Evolutionary conservation across 768 basidiomycete genomes (phyloP).

Genomic region (Phanerochaete carnosa): DNA sequence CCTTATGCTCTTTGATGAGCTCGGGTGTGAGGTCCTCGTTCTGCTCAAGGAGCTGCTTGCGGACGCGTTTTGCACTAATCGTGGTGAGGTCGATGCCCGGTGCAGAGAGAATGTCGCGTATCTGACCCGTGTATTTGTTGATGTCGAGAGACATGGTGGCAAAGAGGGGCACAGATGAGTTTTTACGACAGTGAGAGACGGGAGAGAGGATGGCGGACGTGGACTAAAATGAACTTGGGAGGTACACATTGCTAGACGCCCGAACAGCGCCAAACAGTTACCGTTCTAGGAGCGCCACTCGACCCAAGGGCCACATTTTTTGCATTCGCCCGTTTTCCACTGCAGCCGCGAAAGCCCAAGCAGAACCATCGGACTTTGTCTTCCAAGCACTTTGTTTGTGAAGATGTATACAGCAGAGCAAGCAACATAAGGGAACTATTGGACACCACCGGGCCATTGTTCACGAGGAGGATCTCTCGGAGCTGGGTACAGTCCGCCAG

Average conservation of each 20-base stretch:
- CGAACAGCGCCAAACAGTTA: conserved; percentile 3
- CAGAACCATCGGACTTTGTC: no score
- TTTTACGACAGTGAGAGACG: not conserved
- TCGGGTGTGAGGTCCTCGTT: conserved; percentile 54
- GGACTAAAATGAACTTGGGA: not conserved
- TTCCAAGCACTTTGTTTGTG: no score
- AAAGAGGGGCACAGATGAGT: conserved; percentile 1
- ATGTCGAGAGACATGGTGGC: conserved; percentile 50
- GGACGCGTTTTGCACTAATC: conserved; percentile 87
- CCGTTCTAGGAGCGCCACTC: not conserved
- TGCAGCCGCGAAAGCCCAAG: not conserved
- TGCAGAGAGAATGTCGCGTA: conserved; percentile 68
- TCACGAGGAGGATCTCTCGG: conserved; percentile 25
- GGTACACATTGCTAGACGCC: not conserved
- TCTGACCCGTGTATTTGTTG: conserved; percentile 52
- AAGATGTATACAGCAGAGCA: not conserved
- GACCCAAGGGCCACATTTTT: not conserved
- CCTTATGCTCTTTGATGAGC: conserved; percentile 62
- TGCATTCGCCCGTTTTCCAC: not conserved
- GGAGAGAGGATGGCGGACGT: not conserved
- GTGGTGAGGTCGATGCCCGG: conserved; percentile 75
- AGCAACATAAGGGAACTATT: not conserved
- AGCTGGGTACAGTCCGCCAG: conserved; percentile 21
- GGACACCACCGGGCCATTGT: conserved; percentile 20
- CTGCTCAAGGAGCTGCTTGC: conserved; percentile 62